These are phyloP conservation scores for Bauhinia variegata DNA, from an alignment of 306 rosid species.

Conservation along the genomic window DNA sequence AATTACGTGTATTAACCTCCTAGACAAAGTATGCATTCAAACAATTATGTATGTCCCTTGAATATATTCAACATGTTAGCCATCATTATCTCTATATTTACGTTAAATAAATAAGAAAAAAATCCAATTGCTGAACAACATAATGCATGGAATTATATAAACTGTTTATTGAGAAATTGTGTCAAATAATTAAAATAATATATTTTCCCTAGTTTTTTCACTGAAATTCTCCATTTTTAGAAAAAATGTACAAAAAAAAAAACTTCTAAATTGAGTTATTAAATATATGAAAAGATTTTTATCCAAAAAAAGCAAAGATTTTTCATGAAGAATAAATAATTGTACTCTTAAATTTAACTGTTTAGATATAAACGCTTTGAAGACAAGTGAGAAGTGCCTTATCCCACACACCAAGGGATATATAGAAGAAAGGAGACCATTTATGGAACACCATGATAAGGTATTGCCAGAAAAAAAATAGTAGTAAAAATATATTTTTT, in stretches of 20 bases:
- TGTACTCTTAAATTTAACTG: too few species aligned
- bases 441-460: too few species aligned
- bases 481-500: neutral
- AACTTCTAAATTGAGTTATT: too few species aligned
- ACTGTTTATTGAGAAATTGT: neutral
- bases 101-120: constrained; percentile 1
- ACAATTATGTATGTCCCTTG: constrained; percentile 28
- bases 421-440: too few species aligned
- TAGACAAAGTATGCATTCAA: constrained; percentile 43
- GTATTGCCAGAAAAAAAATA: neutral
- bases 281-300: too few species aligned
- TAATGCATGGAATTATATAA: neutral
- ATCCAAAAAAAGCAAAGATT: too few species aligned
- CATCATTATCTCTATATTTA: constrained; percentile 29
- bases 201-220: too few species aligned
- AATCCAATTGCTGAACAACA: constrained; percentile 20
- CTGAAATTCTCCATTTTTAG: too few species aligned
- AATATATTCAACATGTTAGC: constrained; percentile 1
- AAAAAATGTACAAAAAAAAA: too few species aligned
- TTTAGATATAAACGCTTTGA: neutral
- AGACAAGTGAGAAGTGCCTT: neutral
- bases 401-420: too few species aligned
- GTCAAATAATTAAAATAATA: too few species aligned
- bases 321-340: too few species aligned
- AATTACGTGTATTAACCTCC: constrained; percentile 8